These are phyloP conservation scores for Nothophytophthora sp. DNA, from an alignment of 352 stramenopile species.

Conservation along the genomic window DNA sequence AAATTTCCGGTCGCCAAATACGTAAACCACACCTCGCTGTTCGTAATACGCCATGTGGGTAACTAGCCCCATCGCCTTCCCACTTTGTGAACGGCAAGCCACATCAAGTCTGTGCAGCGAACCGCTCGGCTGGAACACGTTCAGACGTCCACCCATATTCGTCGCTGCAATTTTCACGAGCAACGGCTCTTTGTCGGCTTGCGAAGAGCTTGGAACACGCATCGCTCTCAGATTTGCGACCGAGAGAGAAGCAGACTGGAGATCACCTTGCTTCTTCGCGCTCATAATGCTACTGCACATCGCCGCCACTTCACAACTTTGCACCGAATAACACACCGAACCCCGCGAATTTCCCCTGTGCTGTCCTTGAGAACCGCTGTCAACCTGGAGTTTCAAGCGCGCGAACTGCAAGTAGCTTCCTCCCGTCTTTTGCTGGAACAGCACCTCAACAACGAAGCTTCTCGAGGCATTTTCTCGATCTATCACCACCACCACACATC, in stretches of 20 bases:
- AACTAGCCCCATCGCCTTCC: constrained; percentile 20
- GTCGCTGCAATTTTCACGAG: constrained; percentile 36
- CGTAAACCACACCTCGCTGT: constrained; percentile 36
- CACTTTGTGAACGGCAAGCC: constrained; percentile 26
- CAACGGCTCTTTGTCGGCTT: neutral
- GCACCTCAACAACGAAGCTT: constrained; percentile 59
- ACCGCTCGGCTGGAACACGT: constrained; percentile 34
- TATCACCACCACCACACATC: constrained; percentile 22
- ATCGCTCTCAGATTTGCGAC: constrained; percentile 30
- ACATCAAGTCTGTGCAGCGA: constrained; percentile 39
- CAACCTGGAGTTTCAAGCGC: constrained; percentile 56
- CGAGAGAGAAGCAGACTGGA: constrained; percentile 22
- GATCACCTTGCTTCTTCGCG: constrained; percentile 20
- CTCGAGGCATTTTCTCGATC: constrained; percentile 51
- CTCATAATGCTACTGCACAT: constrained; percentile 55
- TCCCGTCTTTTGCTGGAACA: constrained; percentile 48
- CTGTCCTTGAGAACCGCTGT: constrained; percentile 24
- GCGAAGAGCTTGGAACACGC: neutral
- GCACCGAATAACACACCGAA: constrained; percentile 42
- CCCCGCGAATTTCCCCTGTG: constrained; percentile 15
- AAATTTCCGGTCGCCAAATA: constrained; percentile 34
- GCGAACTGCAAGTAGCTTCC: constrained; percentile 56
- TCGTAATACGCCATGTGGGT: constrained; percentile 42
- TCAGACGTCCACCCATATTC: constrained; percentile 39
- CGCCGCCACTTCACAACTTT: constrained; percentile 56